Evolutionary conservation across 2,329 filamentous ascomycete genomes (phyloP), one percentile per base, ranked within the genome.

Genomic region (Diaporthe amygdali): DNA sequence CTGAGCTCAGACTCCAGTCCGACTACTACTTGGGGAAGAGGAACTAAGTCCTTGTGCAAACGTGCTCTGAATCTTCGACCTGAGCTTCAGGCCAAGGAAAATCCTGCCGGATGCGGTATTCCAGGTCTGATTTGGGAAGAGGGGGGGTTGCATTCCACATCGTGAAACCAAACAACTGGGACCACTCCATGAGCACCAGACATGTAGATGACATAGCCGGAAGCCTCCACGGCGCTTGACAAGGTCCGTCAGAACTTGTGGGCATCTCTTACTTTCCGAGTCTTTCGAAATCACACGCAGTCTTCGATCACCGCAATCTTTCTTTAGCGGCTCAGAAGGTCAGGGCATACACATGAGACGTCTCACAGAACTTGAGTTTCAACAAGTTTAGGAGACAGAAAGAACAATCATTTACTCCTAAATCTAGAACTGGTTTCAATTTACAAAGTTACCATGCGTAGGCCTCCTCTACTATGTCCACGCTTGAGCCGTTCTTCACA

Each of bases 391-490:
- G 37, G 27, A 59, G 27, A 32, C n/a, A n/a, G n/a, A 22, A 15
- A 6, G 4, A 63, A 34, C 37, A 10, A 47, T 15, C 22, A 10
- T 47, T 63, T 34, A 46, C 9, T 15, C 5, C 39, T 37, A 46
- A 5, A 9, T 5, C 37, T 3, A 46, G n/a, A 61, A 14, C 12
- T 1, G 8, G 30, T 12, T 27, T 34, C 59, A 37, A 30, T 30
- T 20, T 37, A 25, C 1, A 47, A 15, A 25, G 20, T 22, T 66
- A 69, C 77, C 77, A 78, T 8, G 74, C 74, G 44, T 75, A 78
- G 5, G 76, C 76, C 47, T 78, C 77, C 66, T 77, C 77, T 22
- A 76, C 41, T 32, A 77, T 41, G 37, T 74, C 46, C 8, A 69
- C 55, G 5, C 49, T 46, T n/a, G 51, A 71, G 25, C 77, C 70